Evolutionary conservation across 2,329 filamentous ascomycete species (phyloP), one percentile per base, ranked within the genome.

Genomic region (Xylariales sp.): DNA sequence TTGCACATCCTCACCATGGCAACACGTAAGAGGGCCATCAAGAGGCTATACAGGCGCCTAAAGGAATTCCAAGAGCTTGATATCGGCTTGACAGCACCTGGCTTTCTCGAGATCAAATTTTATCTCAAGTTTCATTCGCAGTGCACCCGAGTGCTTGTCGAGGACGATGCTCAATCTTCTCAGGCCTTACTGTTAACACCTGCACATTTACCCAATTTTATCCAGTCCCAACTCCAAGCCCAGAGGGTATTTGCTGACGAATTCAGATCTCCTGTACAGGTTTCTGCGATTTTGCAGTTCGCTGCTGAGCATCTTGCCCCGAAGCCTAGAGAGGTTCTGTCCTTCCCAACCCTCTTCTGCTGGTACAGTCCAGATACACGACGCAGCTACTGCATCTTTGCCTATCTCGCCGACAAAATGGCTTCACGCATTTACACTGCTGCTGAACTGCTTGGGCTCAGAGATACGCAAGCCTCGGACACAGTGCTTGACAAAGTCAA

Each of bases 371-470:
- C 50, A 29, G 50, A 55, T 16, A 59, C 48, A 21, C 59, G 61
- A 51, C 61, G 63, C 25, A 61, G 61, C 19, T 66, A 65, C 56
- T 57, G 59, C 50, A 51, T 70, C 44, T 69, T 70, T 47, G 64
- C 61, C 46, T 65, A 62, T 46, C 50, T 67, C 45, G 45, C 54
- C 34, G 40, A 55, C 54, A 55, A 55, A 40, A 75, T 76, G 72
- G 57, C 58, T 40, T 58, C 62, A 10, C 61, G 59, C 31, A 64
- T 52, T 9, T 76, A 76, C 49, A 64, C 61, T 7, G 54, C 66
- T 38, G 53, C 57, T 25, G 69, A 76, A 54, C 60, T 76, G n/a
- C 55, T 74, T 32, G 60, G 56, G 43, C 57, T 74, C 28, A 60
- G 62, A 25, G 55, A 35, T 16, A 33, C 42, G 1, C 31, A 47